Conservation (phyloP, 768 basidiomycete genomes). For the Phanerodontia chrysosporium region DNA sequence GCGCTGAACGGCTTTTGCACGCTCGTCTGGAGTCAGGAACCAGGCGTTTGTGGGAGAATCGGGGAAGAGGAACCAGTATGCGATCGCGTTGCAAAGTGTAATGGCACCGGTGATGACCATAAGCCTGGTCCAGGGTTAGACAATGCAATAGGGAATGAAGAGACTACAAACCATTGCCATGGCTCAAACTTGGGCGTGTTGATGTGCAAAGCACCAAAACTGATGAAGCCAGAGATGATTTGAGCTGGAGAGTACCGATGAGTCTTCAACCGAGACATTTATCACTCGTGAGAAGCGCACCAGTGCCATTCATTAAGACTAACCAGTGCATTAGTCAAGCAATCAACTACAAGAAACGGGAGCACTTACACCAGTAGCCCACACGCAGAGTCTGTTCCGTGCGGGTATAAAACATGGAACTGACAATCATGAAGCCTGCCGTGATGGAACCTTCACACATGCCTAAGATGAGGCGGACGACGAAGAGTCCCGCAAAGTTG, state of each 20-base stretch:
- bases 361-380: conserved; percentile 70
- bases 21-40: conserved; percentile 68
- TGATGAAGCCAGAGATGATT: conserved; percentile 65
- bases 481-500: conserved; percentile 61
- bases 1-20: conserved; percentile 55
- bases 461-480: conserved; percentile 61
- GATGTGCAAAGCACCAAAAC: conserved; percentile 65
- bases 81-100: conserved; percentile 47
- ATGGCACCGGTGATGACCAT: conserved; percentile 67
- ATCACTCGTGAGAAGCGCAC: conserved; percentile 25
- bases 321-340: background rate
- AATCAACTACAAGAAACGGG: conserved; percentile 43
- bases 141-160: background rate
- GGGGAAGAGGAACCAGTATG: conserved; percentile 70
- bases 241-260: conserved; percentile 40
- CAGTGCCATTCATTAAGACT: conserved; percentile 77
- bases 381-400: conserved; percentile 65
- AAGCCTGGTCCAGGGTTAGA: conserved; percentile 35
- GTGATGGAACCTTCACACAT: conserved; percentile 72
- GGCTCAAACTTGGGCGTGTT: conserved; percentile 52
- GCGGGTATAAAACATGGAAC: conserved; percentile 74
- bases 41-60: conserved; percentile 72
- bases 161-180: conserved; percentile 59
- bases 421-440: conserved; percentile 74
- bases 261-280: background rate